Conservation (phyloP, 164 flowering plant genomes). For the Litsea cubeba region DNA sequence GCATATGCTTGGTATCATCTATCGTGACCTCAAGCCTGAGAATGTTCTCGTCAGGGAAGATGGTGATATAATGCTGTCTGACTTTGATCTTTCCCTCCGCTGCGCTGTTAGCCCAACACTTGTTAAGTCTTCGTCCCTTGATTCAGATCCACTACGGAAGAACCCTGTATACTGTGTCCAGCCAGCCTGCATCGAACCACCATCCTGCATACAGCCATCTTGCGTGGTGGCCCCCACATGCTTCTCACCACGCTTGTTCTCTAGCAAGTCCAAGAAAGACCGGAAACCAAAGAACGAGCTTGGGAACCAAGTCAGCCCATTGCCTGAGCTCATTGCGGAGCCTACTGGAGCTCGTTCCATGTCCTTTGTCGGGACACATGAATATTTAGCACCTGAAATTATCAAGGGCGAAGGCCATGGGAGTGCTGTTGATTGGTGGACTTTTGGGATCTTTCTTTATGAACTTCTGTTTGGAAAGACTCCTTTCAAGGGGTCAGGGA, state of each 20-base stretch:
- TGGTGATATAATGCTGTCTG: slow-evolving; percentile 92
- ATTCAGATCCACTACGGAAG: slow-evolving; percentile 52
- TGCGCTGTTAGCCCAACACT: slow-evolving; percentile 83
- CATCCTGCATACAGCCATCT: slow-evolving; percentile 80
- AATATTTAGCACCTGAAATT: slow-evolving; percentile 87
- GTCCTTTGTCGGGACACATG: slow-evolving; percentile 96
- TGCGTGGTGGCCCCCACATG: slow-evolving; percentile 72
- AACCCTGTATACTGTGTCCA: slow-evolving; percentile 66
- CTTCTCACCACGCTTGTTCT: slow-evolving; percentile 72
- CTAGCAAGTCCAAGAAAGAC: slow-evolving; percentile 76
- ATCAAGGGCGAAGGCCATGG: slow-evolving; percentile 97
- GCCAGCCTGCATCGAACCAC: slow-evolving; percentile 56
- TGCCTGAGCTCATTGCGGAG: slow-evolving; percentile 88
- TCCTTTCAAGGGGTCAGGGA: slow-evolving; percentile 90
- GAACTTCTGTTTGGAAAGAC: slow-evolving; percentile 87
- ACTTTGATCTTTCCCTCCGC: slow-evolving; percentile 86
- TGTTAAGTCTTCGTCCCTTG: slow-evolving; percentile 49
- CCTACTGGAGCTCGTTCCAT: slow-evolving; percentile 86
- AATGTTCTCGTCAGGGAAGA: slow-evolving; percentile 92
- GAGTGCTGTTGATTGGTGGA: slow-evolving; percentile 98
- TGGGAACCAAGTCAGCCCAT: slow-evolving; percentile 67
- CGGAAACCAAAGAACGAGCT: slow-evolving; percentile 53
- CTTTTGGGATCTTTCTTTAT: slow-evolving; percentile 79
- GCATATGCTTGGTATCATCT: slow-evolving; percentile 89
- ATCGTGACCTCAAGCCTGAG: slow-evolving; percentile 92